These are phyloP conservation scores for Xylaria curta DNA, from an alignment of 495 filamentous ascomycete species.

Conservation along the genomic window DNA sequence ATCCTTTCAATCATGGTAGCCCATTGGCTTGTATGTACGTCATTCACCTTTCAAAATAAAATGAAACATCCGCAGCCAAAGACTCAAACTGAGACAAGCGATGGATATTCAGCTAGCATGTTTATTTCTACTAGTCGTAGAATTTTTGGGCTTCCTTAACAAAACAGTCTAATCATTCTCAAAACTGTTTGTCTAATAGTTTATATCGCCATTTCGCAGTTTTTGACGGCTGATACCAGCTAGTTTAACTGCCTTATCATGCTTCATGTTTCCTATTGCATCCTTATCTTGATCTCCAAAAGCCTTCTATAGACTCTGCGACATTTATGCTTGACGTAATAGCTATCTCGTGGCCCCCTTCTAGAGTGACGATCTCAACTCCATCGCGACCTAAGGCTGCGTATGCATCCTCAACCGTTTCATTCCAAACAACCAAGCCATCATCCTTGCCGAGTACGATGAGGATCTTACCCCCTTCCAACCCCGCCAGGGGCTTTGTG, in stretches of 20 bases:
- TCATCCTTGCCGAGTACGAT: conserved; percentile 61
- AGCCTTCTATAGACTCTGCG: conserved; percentile 44
- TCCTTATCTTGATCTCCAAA: conserved; percentile 40
- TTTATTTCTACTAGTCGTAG: too few species aligned
- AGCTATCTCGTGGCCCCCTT: conserved; percentile 60
- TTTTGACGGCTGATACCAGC: not conserved
- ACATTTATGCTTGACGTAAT: conserved; percentile 50
- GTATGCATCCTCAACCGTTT: conserved; percentile 58
- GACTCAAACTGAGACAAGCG: not conserved
- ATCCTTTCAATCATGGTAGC: not conserved
- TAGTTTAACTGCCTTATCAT: not conserved
- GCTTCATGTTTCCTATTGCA: not conserved
- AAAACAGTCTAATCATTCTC: not conserved
- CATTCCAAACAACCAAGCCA: conserved; percentile 57
- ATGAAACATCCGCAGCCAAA: not conserved
- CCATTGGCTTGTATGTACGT: not conserved
- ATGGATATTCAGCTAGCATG: not conserved
- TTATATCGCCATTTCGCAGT: not conserved
- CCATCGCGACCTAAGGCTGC: conserved; percentile 50
- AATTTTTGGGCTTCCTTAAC: too few species aligned
- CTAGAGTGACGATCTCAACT: conserved; percentile 53
- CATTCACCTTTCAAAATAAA: not conserved
- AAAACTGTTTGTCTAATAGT: not conserved
- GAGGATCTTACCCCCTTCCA: conserved; percentile 56
- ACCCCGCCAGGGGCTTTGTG: conserved; percentile 32